Base-by-base conservation (phyloP, 805 yeast species). In the Kodamaea lidongshanica region DNA sequence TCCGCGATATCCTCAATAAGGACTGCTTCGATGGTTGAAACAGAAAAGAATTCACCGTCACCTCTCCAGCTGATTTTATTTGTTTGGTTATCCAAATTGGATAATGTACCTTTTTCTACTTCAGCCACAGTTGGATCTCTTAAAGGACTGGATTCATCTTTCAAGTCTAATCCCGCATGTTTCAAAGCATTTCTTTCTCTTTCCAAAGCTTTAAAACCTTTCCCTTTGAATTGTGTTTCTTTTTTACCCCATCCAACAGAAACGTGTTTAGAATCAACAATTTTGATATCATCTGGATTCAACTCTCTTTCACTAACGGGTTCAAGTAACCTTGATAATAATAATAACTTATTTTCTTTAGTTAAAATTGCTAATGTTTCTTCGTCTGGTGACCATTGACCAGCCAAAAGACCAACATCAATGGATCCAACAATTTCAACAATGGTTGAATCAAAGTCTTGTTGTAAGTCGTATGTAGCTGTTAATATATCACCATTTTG, bases 231-330 rank as follows among this genome's bases (percentile, higher is more conserved):
- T 58, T 92, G 99, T 0, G 99, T 92, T 54, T 89, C 97, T 43
- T 80, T 79, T 39, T 81, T 83, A 49, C 99, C 99, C 99, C 99
- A 92, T 15, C 99, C 99, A 24, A 92, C 96, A 16, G 89, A 79
- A 20, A 92, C 96, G 50, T 92, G 95, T 42, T 77, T 79, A 2
- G 87, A 78, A 18, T 67, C 61, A 28, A 74, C 58, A 23, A 62
- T 56, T 23, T 54, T 50, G 27, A 88, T 65, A 51, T 92, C 98
- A 6, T 67, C 70, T 0, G 71, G 60, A 26, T 67, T 55, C 37
- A 87, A 55, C 17, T 57, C 53, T 33, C 66, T 67, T 47, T 89
- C 96, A 7, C 74, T 60, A 14, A 89, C 67, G 1, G 88, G 84
- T 41, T 89, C 96, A 40, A 87, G 82, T 24, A 70, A 60, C 40